Evolutionary conservation across 139 green algal genomes (phyloP).

Genomic region (Closterium sp.): DNA sequence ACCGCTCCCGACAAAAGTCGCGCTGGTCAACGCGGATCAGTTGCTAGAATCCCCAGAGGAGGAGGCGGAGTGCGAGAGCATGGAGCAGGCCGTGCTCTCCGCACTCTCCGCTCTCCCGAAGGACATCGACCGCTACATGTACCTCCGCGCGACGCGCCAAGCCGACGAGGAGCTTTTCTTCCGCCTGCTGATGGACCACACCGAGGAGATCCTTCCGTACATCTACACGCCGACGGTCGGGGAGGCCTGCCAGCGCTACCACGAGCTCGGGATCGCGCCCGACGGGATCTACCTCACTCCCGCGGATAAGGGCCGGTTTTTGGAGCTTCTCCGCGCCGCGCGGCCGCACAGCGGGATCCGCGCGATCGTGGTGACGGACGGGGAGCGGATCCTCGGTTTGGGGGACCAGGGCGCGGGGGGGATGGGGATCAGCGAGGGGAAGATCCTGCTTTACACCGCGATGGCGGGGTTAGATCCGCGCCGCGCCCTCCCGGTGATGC

Average conservation of each 20-base stretch:
- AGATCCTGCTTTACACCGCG: slow-evolving; percentile 73
- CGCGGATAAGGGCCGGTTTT: slow-evolving; percentile 56
- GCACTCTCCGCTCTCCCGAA: neutral
- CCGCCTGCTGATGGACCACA: neutral
- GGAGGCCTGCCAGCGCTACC: slow-evolving; percentile 83
- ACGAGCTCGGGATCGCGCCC: slow-evolving; percentile 62
- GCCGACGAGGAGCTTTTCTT: neutral
- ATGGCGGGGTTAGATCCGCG: slow-evolving; percentile 64
- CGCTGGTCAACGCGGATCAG: neutral
- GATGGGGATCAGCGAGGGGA: slow-evolving; percentile 78
- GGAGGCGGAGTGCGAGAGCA: neutral
- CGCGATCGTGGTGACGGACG: slow-evolving; percentile 74
- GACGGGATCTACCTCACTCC: slow-evolving; percentile 84
- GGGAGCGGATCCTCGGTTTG: slow-evolving; percentile 74
- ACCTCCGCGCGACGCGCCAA: neutral
- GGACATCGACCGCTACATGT: slow-evolving; percentile 6
- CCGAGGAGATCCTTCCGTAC: neutral
- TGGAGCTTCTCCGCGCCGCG: slow-evolving; percentile 61
- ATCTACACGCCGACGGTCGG: slow-evolving; percentile 91
- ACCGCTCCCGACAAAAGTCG: neutral
- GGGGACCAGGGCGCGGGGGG: slow-evolving; percentile 73
- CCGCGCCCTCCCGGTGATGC: slow-evolving; percentile 75
- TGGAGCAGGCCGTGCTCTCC: neutral
- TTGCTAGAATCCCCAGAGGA: neutral
- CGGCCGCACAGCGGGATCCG: slow-evolving; percentile 61